Conservation (phyloP, 2,329 filamentous ascomycete genomes). For the Mycosphaerella sp. region DNA sequence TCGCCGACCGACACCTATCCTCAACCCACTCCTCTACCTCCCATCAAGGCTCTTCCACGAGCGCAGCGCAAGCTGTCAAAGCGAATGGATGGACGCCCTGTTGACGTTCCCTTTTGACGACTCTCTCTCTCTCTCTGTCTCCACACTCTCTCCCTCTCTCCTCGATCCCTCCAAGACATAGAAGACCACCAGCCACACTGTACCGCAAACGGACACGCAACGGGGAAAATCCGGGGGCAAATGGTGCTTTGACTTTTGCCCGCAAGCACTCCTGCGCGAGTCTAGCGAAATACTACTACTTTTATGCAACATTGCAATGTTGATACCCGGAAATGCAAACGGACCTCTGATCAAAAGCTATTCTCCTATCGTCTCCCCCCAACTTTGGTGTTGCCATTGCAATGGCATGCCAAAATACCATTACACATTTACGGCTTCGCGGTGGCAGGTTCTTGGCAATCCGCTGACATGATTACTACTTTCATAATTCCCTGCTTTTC, state of each 20-base stretch:
- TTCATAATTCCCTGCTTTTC: neutral
- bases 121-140: neutral
- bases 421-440: neutral
- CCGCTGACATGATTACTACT: neutral
- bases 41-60: neutral
- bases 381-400: neutral
- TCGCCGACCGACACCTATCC: constrained; percentile 9
- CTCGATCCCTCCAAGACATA: neutral
- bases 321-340: constrained; percentile 2
- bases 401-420: neutral
- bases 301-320: neutral
- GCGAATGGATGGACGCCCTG: constrained; percentile 6
- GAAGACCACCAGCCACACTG: neutral
- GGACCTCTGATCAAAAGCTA: neutral
- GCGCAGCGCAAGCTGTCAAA: constrained; percentile 15
- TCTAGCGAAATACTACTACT: neutral
- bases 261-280: neutral
- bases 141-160: neutral
- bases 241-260: neutral
- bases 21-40: neutral
- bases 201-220: neutral
- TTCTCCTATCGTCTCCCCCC: neutral
- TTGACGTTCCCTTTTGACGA: constrained; percentile 18
- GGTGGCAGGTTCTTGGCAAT: neutral
- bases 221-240: neutral